Evolutionary conservation across 345 rosid genomes (phyloP).

Genomic region (Linum lewisii): DNA sequence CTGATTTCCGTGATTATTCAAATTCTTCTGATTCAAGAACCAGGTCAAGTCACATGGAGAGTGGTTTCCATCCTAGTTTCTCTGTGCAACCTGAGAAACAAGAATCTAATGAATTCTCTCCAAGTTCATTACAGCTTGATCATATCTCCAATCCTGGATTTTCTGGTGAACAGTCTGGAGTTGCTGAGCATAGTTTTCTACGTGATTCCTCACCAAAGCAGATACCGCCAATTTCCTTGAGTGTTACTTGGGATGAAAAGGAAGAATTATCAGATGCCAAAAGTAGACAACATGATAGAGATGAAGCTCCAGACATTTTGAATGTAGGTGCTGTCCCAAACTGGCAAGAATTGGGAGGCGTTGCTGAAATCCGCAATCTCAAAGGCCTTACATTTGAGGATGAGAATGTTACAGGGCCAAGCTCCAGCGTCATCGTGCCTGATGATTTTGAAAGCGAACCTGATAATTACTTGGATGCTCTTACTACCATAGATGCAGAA

Average conservation of each 20-base stretch:
- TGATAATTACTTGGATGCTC: constrained; percentile 73
- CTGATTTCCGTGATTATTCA: constrained; percentile 42
- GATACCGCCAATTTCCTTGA: constrained; percentile 34
- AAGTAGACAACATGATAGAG: background rate
- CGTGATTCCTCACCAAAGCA: constrained; percentile 30
- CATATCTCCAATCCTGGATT: constrained; percentile 34
- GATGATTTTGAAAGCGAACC: constrained; percentile 69
- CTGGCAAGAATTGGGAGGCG: constrained; percentile 18
- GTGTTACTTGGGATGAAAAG: constrained; percentile 37
- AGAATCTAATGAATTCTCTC: constrained; percentile 30
- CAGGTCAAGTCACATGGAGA: constrained; percentile 48
- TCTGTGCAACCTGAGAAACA: constrained; percentile 39
- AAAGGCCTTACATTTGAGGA: constrained; percentile 21
- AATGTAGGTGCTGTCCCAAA: constrained; percentile 21
- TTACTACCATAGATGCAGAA: constrained; percentile 73
- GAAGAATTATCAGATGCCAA: background rate
- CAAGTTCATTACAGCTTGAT: constrained; percentile 30
- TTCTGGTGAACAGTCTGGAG: constrained; percentile 27
- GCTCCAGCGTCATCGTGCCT: constrained; percentile 17
- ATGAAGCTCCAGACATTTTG: background rate
- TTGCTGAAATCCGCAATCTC: constrained; percentile 18
- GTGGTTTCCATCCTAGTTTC: constrained; percentile 35
- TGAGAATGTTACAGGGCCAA: constrained; percentile 24
- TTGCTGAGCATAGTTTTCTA: constrained; percentile 22
- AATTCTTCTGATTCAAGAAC: constrained; percentile 50